Evolutionary conservation across 2,329 filamentous ascomycete genomes (phyloP).

Genomic region (Aspergillus ruber): DNA sequence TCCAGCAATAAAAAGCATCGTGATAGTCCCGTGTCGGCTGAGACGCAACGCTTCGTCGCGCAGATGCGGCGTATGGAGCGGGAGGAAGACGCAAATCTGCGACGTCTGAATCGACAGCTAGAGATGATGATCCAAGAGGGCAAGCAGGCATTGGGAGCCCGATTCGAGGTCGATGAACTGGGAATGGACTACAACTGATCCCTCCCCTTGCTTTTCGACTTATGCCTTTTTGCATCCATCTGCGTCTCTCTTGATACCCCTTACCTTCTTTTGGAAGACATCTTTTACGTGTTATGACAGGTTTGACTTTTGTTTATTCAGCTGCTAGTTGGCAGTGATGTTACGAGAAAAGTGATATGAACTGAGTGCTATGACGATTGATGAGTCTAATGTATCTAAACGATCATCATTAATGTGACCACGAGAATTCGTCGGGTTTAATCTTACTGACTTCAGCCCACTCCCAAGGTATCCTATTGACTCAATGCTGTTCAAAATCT

Average conservation of each 20-base stretch:
- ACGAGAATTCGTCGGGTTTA: neutral
- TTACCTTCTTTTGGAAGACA: neutral
- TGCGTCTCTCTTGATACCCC: neutral
- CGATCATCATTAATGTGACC: neutral
- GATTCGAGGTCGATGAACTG: constrained; percentile 55
- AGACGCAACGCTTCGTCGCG: constrained; percentile 69
- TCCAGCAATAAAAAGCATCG: constrained; percentile 23
- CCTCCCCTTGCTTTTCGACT: neutral
- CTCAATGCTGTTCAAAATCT: no score
- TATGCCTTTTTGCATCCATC: neutral
- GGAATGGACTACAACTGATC: constrained; percentile 26
- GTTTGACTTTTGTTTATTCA: neutral
- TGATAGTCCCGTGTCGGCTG: constrained; percentile 36
- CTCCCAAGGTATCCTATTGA: no score
- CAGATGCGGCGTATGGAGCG: constrained; percentile 65
- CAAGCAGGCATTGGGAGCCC: constrained; percentile 74
- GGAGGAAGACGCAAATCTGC: constrained; percentile 72
- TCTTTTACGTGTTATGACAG: neutral
- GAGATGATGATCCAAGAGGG: constrained; percentile 86
- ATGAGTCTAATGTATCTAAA: neutral
- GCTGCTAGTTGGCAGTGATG: neutral
- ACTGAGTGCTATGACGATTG: neutral
- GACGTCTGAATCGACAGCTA: constrained; percentile 70
- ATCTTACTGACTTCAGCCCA: no score
- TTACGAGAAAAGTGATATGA: neutral